Evolutionary conservation across 164 flowering plant species (phyloP), one percentile per base, ranked within the genome.

Genomic region (Piper longum): DNA sequence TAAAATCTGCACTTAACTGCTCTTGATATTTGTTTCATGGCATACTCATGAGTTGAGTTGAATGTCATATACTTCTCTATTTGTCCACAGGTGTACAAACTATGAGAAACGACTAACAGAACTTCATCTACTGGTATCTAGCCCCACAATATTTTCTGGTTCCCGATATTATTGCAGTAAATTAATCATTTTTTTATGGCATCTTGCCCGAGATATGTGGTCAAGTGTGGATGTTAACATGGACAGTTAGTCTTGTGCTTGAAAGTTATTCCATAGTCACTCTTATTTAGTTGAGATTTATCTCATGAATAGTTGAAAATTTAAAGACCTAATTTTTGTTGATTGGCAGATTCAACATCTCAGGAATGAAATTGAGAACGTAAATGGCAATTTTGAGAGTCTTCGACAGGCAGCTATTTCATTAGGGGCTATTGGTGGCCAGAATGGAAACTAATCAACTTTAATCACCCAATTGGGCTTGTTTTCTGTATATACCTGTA

Each of bases 91-190:
- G 70, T 86, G 85, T 68, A 67, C 72, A 68, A 84, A 78, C 26
- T 77, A 69, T 59, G 88, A 83, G 78, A 81, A 70, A 75, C 65
- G 26, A 17, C 76, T 71, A 66, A 74, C 77, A 74, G 83, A 83
- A 64, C 89, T 89, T 45, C 68, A 66, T 60, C 55, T 61, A 36
- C 87, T 78, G 96, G 96, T 86, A 82, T 39, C 43, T 57, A 2
- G 52, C 52, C 9, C 14, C 52, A 5, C 52, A 48, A 48, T 9
- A 9, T 44, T 44, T 44, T 5, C 8, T 44, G 11, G 11, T 5
- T 44, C 48, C 6, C 11, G 11, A 44, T 9, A 5, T 44, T 44
- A 5, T 44, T 44, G 48, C 8, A 44, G 11, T 44, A 44, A 9
- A 44, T 48, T 48, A 26, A 2, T 48, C 14, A 48, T 48, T 48